A percentile compares a stretch with the other conserved stretches of the same genome.
Conservation (phyloP, 1,139 yeast species). For the Komagataea norvegica region DNA sequence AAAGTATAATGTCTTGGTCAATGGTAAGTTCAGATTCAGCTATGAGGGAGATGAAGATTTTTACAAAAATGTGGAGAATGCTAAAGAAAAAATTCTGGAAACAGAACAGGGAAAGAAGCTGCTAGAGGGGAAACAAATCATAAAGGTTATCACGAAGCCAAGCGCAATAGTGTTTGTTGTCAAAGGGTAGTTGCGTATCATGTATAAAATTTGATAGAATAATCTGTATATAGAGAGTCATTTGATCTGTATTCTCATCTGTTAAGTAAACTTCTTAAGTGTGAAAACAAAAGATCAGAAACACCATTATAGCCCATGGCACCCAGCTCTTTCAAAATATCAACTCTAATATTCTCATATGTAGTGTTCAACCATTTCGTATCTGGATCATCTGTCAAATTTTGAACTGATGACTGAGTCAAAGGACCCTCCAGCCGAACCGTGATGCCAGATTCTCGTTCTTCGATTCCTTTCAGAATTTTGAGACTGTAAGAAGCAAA, state of each 20-base stretch:
- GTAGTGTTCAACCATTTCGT: conserved; percentile 31
- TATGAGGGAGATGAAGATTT: conserved; percentile 36
- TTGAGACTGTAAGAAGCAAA: conserved; percentile 44
- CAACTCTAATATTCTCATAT: conserved; percentile 39
- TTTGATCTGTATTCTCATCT: conserved; percentile 4
- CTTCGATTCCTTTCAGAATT: conserved; percentile 46
- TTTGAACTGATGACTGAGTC: conserved; percentile 23
- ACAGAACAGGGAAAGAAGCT: conserved; percentile 33
- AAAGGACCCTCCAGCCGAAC: conserved; percentile 44
- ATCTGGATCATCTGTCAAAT: conserved; percentile 13
- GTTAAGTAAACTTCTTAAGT: conserved; percentile 38
- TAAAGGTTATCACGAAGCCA: conserved; percentile 37
- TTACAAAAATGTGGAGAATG: conserved; percentile 27
- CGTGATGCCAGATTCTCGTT: conserved; percentile 29
- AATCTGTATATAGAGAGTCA: conserved; percentile 4
- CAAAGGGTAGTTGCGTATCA: conserved; percentile 5
- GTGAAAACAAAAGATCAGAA: conserved; percentile 41
- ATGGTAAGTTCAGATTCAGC: conserved; percentile 61
- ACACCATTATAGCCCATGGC: conserved; percentile 39
- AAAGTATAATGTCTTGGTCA: conserved; percentile 53
- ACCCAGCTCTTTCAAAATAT: conserved; percentile 33
- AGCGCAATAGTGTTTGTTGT: conserved; percentile 34
- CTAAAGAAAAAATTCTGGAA: conserved; percentile 22
- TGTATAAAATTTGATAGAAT: background rate
- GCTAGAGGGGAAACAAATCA: conserved; percentile 32